phyloP scores from a whole-genome alignment of 306 rosid species.

The Fagus crenata region DNA sequence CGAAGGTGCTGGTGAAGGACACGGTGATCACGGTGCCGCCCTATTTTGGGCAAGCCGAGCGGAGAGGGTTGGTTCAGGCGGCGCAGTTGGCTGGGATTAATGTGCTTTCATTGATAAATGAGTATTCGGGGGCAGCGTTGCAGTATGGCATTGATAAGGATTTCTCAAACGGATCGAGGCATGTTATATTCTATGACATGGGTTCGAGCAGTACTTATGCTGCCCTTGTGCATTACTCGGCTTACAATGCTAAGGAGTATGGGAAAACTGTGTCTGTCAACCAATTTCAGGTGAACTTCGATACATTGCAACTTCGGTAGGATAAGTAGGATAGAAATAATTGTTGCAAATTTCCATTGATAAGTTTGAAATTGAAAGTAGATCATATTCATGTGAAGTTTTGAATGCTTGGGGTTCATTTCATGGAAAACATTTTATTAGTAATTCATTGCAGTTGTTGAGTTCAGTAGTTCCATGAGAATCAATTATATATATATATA shows the following conservation, averaged over 20 bases:
- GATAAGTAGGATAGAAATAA: background rate
- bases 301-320: background rate
- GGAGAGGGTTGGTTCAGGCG: slow-evolving; percentile 74
- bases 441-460: too few relatives aligned
- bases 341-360: background rate
- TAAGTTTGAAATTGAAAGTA: background rate
- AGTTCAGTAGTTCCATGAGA: background rate
- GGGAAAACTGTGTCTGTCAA: slow-evolving; percentile 77
- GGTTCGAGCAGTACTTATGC: slow-evolving; percentile 92
- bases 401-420: too few relatives aligned
- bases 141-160: slow-evolving; percentile 98
- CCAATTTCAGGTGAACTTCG: slow-evolving; percentile 78
- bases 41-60: slow-evolving; percentile 87
- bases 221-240: slow-evolving; percentile 77
- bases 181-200: slow-evolving; percentile 93
- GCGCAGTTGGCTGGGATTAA: slow-evolving; percentile 84
- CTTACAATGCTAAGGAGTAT: slow-evolving; percentile 74
- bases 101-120: slow-evolving; percentile 81
- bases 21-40: slow-evolving; percentile 92
- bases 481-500: background rate
- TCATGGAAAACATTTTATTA: too few relatives aligned
- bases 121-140: slow-evolving; percentile 94
- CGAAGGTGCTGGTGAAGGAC: slow-evolving; percentile 76
- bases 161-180: slow-evolving; percentile 76
- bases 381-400: background rate